phyloP scores from a whole-genome alignment of 1,284 basidiomycete genomes.

The Leccinum fallax region DNA sequence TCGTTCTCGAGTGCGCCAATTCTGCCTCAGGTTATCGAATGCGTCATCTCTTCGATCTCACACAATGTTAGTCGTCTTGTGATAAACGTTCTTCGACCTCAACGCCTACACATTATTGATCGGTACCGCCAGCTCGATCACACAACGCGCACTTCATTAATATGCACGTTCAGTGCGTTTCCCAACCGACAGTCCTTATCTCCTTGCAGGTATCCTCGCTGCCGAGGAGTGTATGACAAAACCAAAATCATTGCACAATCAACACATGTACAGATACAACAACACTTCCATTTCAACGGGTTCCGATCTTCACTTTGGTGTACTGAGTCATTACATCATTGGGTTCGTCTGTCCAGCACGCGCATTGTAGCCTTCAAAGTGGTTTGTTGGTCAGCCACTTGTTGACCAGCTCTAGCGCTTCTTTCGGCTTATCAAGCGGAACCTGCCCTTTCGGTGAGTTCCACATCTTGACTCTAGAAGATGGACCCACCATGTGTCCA shows the following conservation, averaged over 20 bases:
- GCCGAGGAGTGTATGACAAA: neutral
- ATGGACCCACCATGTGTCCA: slow-evolving; percentile 44
- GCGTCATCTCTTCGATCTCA: slow-evolving; percentile 3
- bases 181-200: neutral
- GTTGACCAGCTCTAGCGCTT: slow-evolving; percentile 51
- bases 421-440: slow-evolving; percentile 59
- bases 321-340: neutral
- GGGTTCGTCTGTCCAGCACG: neutral
- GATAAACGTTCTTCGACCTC: slow-evolving; percentile 7
- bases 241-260: neutral
- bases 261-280: neutral
- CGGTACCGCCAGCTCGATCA: neutral
- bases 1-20: slow-evolving; percentile 8
- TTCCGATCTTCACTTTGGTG: neutral
- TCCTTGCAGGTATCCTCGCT: neutral
- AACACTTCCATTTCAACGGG: neutral
- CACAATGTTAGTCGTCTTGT: neutral
- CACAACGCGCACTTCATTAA: neutral
- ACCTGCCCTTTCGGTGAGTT: slow-evolving; percentile 38
- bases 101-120: slow-evolving; percentile 13
- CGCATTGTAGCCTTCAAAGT: slow-evolving; percentile 18
- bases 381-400: slow-evolving; percentile 47
- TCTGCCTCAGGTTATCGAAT: slow-evolving; percentile 7
- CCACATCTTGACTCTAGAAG: neutral
- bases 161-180: slow-evolving; percentile 1